phyloP scores from a whole-genome alignment of 2,329 filamentous ascomycete species.

The Onygenales sp. region DNA sequence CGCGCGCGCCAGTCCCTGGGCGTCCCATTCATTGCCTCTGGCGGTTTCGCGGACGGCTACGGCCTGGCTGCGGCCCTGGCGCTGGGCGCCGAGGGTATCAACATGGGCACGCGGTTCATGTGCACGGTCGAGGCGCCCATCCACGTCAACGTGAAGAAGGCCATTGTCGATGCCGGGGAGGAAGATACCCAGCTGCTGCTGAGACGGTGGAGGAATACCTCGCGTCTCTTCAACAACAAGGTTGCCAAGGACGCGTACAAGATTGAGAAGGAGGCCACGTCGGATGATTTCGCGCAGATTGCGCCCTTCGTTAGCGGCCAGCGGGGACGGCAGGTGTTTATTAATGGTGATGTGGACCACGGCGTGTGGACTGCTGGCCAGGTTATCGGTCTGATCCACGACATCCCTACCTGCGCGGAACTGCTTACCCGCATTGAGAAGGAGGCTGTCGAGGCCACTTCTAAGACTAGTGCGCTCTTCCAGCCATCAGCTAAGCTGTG shows the following conservation, averaged over 20 bases:
- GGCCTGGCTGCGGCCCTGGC: conserved; percentile 84
- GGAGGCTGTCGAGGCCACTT: conserved; percentile 61
- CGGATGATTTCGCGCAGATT: conserved; percentile 82
- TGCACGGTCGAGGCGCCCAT: conserved; percentile 89
- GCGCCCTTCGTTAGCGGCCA: conserved; percentile 82
- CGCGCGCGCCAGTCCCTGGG: conserved; percentile 71
- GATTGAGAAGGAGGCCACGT: conserved; percentile 72
- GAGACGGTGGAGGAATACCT: conserved; percentile 87
- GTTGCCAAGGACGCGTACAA: conserved; percentile 70
- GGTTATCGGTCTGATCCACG: conserved; percentile 81
- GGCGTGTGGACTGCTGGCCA: conserved; percentile 97
- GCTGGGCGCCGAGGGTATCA: conserved; percentile 85
- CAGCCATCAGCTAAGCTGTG: conserved; percentile 3
- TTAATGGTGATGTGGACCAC: conserved; percentile 82
- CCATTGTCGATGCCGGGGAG: conserved; percentile 81
- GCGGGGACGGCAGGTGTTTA: conserved; percentile 80
- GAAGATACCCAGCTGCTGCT: conserved; percentile 84
- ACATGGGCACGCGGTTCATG: conserved; percentile 99
- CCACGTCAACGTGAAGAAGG: conserved; percentile 85
- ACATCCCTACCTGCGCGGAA: conserved; percentile 65
- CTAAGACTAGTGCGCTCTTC: conserved; percentile 49
- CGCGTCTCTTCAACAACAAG: conserved; percentile 80
- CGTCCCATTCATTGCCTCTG: conserved; percentile 89
- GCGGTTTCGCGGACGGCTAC: conserved; percentile 90
- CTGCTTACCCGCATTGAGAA: conserved; percentile 65